These are phyloP conservation scores for Erysimum pusillum DNA, from an alignment of 441 rosid species.

Conservation along the genomic window DNA sequence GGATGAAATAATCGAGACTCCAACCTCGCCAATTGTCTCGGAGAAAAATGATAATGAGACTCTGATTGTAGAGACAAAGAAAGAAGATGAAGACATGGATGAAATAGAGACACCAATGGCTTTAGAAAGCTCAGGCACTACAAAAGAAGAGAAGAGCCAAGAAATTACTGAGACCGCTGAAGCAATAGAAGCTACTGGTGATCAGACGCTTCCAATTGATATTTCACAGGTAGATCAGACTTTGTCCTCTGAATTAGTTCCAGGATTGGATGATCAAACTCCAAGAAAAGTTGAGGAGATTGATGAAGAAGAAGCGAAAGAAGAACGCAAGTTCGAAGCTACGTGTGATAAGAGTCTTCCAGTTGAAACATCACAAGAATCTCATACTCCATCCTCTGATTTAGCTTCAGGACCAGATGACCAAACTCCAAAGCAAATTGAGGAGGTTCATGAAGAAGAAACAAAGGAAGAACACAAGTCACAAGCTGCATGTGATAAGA, in stretches of 20 bases:
- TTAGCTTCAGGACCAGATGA: conserved; percentile 33
- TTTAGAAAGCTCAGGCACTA: conserved; percentile 1
- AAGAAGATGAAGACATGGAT: conserved; percentile 26
- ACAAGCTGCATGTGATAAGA: conserved; percentile 23
- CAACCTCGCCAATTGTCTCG: background rate
- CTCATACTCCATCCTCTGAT: conserved; percentile 34
- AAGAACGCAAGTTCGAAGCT: conserved; percentile 23
- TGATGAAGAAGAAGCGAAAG: conserved; percentile 46
- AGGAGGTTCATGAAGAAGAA: conserved; percentile 46
- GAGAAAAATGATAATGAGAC: conserved; percentile 19
- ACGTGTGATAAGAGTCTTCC: too few species aligned
- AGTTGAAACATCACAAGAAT: conserved; percentile 12
- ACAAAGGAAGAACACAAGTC: conserved; percentile 27
- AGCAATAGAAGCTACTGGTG: conserved; percentile 18
- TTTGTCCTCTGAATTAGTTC: conserved; percentile 35
- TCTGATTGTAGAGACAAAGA: conserved; percentile 20
- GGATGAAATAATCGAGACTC: conserved; percentile 7
- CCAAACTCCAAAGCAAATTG: conserved; percentile 32
- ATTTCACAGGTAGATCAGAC: conserved; percentile 25
- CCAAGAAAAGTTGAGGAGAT: conserved; percentile 33
- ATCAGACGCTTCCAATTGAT: conserved; percentile 19
- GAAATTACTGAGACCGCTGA: conserved; percentile 40
- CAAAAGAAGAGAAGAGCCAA: conserved; percentile 38
- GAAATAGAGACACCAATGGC: conserved; percentile 9
- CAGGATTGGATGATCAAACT: conserved; percentile 33